Evolutionary conservation across 805 yeast genomes (phyloP).

Genomic region (Teunomyces kruisii): DNA sequence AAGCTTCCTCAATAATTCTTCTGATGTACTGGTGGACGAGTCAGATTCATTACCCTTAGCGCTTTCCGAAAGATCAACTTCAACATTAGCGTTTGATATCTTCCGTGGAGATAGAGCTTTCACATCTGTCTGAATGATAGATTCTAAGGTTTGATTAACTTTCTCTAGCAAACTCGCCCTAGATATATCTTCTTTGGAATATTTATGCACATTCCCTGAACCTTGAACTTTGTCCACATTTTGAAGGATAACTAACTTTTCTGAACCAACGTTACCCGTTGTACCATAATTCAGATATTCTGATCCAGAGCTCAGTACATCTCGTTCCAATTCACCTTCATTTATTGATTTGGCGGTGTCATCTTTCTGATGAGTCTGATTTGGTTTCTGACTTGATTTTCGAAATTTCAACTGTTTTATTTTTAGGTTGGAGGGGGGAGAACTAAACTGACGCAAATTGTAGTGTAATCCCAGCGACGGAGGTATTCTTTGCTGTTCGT

Average conservation of each 20-base stretch:
- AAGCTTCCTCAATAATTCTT: conserved; percentile 8
- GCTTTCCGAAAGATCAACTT: background rate
- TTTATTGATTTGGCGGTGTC: background rate
- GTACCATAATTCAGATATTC: no score
- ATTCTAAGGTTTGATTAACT: conserved; percentile 12
- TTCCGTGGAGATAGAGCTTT: no score
- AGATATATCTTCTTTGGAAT: conserved; percentile 8
- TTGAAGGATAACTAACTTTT: background rate
- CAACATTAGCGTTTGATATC: background rate
- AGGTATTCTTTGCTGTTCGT: background rate
- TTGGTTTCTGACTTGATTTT: background rate
- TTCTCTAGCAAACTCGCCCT: conserved; percentile 13
- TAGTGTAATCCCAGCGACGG: background rate
- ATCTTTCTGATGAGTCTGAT: background rate
- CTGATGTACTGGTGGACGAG: conserved; percentile 10
- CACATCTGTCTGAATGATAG: conserved; percentile 5
- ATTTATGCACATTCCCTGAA: conserved; percentile 9
- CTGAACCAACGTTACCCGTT: no score
- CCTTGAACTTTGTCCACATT: conserved; percentile 4
- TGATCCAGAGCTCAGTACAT: background rate
- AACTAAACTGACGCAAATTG: conserved; percentile 3
- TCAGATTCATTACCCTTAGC: background rate
- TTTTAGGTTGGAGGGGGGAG: conserved; percentile 24
- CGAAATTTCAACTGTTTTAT: conserved; percentile 12
- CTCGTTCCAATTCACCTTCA: no score